Percentiles rank a stretch among this genome's conserved stretches.
Conservation (phyloP, 2,329 filamentous ascomycete genomes). For the Penicillium sp. region DNA sequence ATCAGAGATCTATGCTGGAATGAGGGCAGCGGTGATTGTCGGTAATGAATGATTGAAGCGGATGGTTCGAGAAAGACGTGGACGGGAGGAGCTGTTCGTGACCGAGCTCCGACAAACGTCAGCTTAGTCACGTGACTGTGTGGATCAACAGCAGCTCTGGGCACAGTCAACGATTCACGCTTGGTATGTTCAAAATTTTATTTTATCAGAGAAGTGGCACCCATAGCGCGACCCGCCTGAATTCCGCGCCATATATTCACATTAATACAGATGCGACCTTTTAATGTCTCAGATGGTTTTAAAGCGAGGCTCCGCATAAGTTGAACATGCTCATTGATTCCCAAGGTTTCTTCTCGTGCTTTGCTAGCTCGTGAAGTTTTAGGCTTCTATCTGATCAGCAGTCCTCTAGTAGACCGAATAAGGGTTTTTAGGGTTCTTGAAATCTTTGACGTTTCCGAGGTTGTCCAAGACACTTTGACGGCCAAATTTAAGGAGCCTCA, state of each 20-base stretch:
- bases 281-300: background rate
- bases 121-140: slow-evolving; percentile 29
- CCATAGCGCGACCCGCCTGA: too few relatives aligned
- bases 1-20: slow-evolving; percentile 5
- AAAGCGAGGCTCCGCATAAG: too few relatives aligned
- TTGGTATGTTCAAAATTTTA: background rate
- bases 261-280: background rate
- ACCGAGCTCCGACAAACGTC: slow-evolving; percentile 34
- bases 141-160: slow-evolving; percentile 4
- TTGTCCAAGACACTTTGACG: slow-evolving; percentile 30
- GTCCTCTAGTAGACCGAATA: slow-evolving; percentile 9
- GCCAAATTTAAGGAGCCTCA: slow-evolving; percentile 63
- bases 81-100: slow-evolving; percentile 22
- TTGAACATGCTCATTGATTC: too few relatives aligned
- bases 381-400: too few relatives aligned
- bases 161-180: background rate
- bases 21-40: slow-evolving; percentile 2
- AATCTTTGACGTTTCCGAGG: slow-evolving; percentile 20
- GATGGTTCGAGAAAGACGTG: slow-evolving; percentile 11
- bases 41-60: slow-evolving; percentile 8
- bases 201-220: background rate
- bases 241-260: background rate
- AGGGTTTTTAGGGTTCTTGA: slow-evolving; percentile 1
- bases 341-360: too few relatives aligned
- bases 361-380: too few relatives aligned